These are phyloP conservation scores for Cyberlindnera suaveolens DNA, from an alignment of 805 yeast genomes.

Conservation along the genomic window DNA sequence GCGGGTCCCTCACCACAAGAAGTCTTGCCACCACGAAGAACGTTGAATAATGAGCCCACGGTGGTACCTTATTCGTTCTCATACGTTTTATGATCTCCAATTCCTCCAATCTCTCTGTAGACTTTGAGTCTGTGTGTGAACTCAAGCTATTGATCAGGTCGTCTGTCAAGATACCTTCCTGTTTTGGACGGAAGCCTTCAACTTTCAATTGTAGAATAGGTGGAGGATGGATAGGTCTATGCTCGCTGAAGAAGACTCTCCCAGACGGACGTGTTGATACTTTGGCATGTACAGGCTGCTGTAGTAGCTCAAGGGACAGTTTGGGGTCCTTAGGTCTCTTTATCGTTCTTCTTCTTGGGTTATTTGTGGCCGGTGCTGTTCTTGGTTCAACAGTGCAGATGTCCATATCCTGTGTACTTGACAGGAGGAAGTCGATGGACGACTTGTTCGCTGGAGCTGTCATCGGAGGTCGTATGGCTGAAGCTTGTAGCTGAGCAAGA, in stretches of 20 bases:
- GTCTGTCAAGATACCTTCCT: conserved; percentile 7
- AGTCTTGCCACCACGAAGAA: conserved; percentile 21
- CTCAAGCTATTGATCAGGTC: conserved; percentile 7
- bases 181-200: conserved; percentile 8
- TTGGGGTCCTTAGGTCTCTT: conserved; percentile 15
- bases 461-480: not conserved
- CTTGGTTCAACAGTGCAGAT: conserved; percentile 9
- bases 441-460: conserved; percentile 10
- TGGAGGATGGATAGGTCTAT: conserved; percentile 29
- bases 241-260: conserved; percentile 22
- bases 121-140: conserved; percentile 8
- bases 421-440: conserved; percentile 18
- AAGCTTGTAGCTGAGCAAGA: too few species aligned
- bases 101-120: conserved; percentile 17
- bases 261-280: conserved; percentile 22
- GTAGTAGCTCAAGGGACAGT: conserved; percentile 18
- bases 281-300: conserved; percentile 27
- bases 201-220: conserved; percentile 25
- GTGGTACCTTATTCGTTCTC: conserved; percentile 15
- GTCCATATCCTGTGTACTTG: conserved; percentile 6
- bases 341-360: conserved; percentile 9
- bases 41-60: conserved; percentile 24
- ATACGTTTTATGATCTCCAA: conserved; percentile 13
- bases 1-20: not conserved
- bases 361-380: conserved; percentile 5